Conservation (phyloP, 148 eudicot genomes). For the Pouteria glomerata region DNA sequence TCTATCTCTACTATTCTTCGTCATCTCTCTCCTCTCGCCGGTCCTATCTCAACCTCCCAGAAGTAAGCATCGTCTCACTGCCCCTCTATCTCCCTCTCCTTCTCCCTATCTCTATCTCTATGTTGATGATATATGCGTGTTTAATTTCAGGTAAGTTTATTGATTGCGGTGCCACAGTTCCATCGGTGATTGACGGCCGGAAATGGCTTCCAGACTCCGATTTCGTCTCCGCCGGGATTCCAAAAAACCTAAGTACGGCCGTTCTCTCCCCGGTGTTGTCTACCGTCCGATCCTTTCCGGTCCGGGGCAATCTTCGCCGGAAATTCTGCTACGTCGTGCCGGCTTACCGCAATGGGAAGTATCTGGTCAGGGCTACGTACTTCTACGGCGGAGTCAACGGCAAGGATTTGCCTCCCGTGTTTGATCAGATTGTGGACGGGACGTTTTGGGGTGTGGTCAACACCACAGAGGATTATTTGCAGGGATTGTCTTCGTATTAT, state of each 20-base stretch:
- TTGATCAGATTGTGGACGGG: conserved; percentile 86
- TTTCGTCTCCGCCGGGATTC: conserved; percentile 44
- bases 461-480: conserved; percentile 65
- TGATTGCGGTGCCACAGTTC: conserved; percentile 58
- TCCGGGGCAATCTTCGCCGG: conserved; percentile 32
- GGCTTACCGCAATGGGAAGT: conserved; percentile 38
- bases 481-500: conserved; percentile 49
- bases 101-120: neutral
- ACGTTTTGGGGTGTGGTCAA: conserved; percentile 81
- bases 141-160: conserved; percentile 41
- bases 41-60: conserved; percentile 42
- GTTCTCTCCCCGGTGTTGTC: conserved; percentile 38
- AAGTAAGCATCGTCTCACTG: conserved; percentile 28
- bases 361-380: conserved; percentile 71
- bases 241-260: conserved; percentile 24
- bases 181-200: conserved; percentile 25
- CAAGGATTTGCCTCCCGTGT: conserved; percentile 56
- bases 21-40: conserved; percentile 15
- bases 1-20: conserved; percentile 14
- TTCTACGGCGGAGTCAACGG: conserved; percentile 86
- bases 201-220: conserved; percentile 57
- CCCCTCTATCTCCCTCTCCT: neutral
- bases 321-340: conserved; percentile 78
- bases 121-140: neutral
- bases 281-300: conserved; percentile 68